Base-by-base conservation (phyloP, 1,284 basidiomycete species). In the Entoloma clypeatum region DNA sequence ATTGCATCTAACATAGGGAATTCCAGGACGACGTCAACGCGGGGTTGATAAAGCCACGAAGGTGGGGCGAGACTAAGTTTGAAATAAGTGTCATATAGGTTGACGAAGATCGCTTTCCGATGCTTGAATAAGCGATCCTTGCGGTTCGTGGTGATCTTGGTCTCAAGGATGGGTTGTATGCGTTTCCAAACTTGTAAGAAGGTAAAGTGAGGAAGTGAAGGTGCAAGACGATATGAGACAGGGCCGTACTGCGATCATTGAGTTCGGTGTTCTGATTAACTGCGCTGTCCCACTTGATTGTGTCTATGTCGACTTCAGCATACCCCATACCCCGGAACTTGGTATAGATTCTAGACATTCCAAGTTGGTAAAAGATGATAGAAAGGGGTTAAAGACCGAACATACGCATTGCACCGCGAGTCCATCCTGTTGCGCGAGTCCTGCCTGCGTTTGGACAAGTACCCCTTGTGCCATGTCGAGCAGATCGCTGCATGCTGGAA, bases 21-120 rank as follows among this genome's bases (percentile, higher is more conserved):
- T 7, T 45, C 16, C 11, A 24, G 34, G 16, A 56, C 38, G 13
- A 55, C 52, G 5, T 40, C 21, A 11, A 43, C 13, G 1, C 33
- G 30, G 4, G 64, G 63, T 22, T 59, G 52, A 22, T 51, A 55
- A n/a, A 43, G 27, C 53, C 59, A 61, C 41, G 60, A 52, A 4
- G 39, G 41, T 1, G 64, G 60, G 5, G 44, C 38, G 3, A 63
- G 41, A 0, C n/a, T n/a, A n/a, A 48, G 47, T 10, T 47, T 48
- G 44, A 57, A 49, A 49, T 55, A 53, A 0, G 41, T 36, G 7
- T 42, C 41, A 40, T 61, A 66, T 13, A 54, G 28, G 0, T 35
- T 8, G 25, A 45, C 23, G 4, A 56, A 39, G 5, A 54, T 29
- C 1, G 16, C 3, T 16, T 29, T 44, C 13, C 59, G 42, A n/a